Percentiles rank a stretch among this genome's conserved stretches.
phyloP scores from a whole-genome alignment of 1,284 basidiomycete genomes.

The Cutaneotrichosporon curvatum region DNA sequence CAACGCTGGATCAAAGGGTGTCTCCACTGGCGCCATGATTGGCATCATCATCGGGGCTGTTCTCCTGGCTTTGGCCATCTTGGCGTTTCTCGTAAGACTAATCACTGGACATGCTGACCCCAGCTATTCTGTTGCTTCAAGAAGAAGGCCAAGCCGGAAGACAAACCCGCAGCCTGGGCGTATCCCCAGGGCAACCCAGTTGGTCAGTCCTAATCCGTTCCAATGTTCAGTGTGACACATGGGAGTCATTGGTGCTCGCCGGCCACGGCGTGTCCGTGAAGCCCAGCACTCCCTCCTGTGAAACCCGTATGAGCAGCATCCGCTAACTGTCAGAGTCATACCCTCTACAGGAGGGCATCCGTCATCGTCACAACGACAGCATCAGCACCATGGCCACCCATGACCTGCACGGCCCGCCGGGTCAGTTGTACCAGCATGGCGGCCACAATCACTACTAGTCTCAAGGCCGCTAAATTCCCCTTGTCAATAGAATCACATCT shows the following conservation, averaged over 20 bases:
- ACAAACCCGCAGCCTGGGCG: constrained; percentile 15
- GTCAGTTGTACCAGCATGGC: not conserved
- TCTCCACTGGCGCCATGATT: constrained; percentile 29
- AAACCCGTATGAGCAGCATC: not conserved
- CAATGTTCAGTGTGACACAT: too few species aligned
- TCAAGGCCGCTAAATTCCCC: too few species aligned
- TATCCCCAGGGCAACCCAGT: constrained; percentile 3
- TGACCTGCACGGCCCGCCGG: constrained; percentile 3
- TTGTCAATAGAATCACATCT: too few species aligned
- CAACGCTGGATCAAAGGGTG: constrained; percentile 6
- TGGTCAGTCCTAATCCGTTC: not conserved
- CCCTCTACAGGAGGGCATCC: not conserved
- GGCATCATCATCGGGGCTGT: constrained; percentile 34
- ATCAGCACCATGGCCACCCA: constrained; percentile 9
- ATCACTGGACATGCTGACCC: not conserved
- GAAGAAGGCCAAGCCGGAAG: constrained; percentile 8
- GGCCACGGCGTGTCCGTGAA: too few species aligned
- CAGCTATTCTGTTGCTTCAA: constrained; percentile 7
- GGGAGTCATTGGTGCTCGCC: too few species aligned
- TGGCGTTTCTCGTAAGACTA: too few species aligned
- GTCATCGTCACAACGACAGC: not conserved
- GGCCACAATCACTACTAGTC: too few species aligned
- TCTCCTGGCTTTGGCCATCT: constrained; percentile 6
- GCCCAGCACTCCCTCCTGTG: not conserved
- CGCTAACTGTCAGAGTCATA: not conserved